Conservation (phyloP, 1,139 yeast genomes). For the Entelexis paramagnoliae region DNA sequence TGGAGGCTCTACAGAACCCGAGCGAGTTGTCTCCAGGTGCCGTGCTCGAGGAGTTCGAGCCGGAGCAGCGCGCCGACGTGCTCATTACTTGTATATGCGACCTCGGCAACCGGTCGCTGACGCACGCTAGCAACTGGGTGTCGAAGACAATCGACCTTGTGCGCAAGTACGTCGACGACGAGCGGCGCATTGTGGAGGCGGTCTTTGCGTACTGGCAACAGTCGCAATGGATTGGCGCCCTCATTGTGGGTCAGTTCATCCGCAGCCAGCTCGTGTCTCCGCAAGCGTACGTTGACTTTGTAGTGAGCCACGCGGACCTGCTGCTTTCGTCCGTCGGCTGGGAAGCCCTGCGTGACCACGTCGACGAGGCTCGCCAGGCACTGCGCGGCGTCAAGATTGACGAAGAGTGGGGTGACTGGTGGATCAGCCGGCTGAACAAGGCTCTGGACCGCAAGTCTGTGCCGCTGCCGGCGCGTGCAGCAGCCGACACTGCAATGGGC, state of each 20-base stretch:
- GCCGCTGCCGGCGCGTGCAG: background rate
- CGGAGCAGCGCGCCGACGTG: constrained; percentile 42
- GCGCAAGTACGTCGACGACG: constrained; percentile 35
- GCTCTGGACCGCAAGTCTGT: constrained; percentile 13
- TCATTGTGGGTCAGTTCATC: constrained; percentile 38
- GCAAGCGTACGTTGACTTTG: constrained; percentile 28
- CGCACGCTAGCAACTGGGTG: constrained; percentile 69
- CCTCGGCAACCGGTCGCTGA: constrained; percentile 80
- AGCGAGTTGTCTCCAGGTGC: constrained; percentile 24
- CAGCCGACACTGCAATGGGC: background rate
- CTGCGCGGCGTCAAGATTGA: constrained; percentile 6
- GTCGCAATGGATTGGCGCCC: constrained; percentile 70
- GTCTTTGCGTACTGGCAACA: constrained; percentile 70
- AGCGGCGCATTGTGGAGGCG: constrained; percentile 28
- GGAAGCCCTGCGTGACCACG: constrained; percentile 17
- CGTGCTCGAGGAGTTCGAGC: constrained; percentile 32
- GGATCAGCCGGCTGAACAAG: constrained; percentile 20
- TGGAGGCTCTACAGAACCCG: constrained; percentile 29
- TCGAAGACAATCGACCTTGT: constrained; percentile 47
- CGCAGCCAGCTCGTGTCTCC: constrained; percentile 44
- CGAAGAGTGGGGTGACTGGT: constrained; percentile 24
- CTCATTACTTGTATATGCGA: constrained; percentile 65
- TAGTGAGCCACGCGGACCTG: constrained; percentile 15
- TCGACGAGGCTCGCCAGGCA: constrained; percentile 5
- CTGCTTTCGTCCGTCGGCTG: constrained; percentile 23